phyloP scores from a whole-genome alignment of 2,329 filamentous ascomycete genomes.

The Colletotrichum navitas region DNA sequence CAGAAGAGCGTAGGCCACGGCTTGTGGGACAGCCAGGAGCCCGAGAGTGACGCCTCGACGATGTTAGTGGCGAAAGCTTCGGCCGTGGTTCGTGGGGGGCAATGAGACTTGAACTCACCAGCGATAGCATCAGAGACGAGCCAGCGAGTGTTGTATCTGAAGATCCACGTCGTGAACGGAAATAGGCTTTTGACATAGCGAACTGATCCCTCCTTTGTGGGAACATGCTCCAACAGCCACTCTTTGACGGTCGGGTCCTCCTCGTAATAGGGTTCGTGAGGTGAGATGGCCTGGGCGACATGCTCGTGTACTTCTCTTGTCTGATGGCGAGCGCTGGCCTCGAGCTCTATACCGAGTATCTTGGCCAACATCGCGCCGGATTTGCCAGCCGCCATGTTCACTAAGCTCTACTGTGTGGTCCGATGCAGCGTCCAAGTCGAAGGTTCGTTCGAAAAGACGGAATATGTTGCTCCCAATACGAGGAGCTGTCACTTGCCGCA shows the following conservation, averaged over 20 bases:
- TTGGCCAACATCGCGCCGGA: slow-evolving; percentile 81
- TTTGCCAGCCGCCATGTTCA: slow-evolving; percentile 58
- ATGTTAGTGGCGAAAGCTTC: slow-evolving; percentile 39
- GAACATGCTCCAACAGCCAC: slow-evolving; percentile 69
- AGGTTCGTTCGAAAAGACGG: slow-evolving; percentile 9
- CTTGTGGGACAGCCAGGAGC: slow-evolving; percentile 81
- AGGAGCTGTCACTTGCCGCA: slow-evolving; percentile 5
- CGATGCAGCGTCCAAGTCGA: background rate
- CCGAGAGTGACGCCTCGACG: slow-evolving; percentile 60
- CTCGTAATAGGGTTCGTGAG: slow-evolving; percentile 61
- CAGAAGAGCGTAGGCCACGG: slow-evolving; percentile 82
- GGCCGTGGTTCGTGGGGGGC: too few species aligned
- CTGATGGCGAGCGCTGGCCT: slow-evolving; percentile 53
- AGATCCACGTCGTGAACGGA: slow-evolving; percentile 77
- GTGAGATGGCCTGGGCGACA: slow-evolving; percentile 19
- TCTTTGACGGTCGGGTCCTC: slow-evolving; percentile 74
- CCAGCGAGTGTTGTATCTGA: slow-evolving; percentile 80
- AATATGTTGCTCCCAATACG: background rate
- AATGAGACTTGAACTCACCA: slow-evolving; percentile 56
- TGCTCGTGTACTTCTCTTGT: slow-evolving; percentile 26
- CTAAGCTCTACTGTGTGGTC: too few species aligned
- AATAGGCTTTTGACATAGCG: slow-evolving; percentile 68
- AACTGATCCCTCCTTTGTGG: slow-evolving; percentile 58
- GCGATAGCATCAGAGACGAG: slow-evolving; percentile 79
- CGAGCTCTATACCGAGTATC: slow-evolving; percentile 83